Base-by-base conservation (phyloP, 2,329 filamentous ascomycete genomes). In the Phyllosticta ampelicida region DNA sequence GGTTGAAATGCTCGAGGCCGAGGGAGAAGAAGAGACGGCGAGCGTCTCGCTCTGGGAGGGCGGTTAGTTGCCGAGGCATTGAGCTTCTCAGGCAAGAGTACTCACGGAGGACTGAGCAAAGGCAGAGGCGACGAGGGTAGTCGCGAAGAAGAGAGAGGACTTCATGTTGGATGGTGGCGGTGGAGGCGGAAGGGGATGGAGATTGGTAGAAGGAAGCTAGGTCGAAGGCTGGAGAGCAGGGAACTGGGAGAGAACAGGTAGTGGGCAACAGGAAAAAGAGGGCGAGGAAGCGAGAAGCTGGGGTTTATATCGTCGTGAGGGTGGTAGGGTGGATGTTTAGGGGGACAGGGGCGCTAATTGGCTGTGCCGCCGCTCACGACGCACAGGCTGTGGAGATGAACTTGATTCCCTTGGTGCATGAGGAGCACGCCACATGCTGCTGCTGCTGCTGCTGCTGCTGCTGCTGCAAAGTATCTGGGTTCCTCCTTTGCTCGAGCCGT, bases 111-210 rank as follows among this genome's bases (percentile, higher is more conserved):
- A 53, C 57, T 59, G 57, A 10, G 57, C 57, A 49, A 36, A 55
- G 57, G 57, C 57, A n/a, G 53, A 36, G 49, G 57, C 57, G 23
- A 59, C 9, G n/a, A 59, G 57, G 16, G 57, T 21, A 48, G 52
- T 49, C 48, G 57, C 57, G 57, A 53, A 53, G 30, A 55, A 59
- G 56, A 59, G 16, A 48, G 50, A 36, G 56, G 52, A 50, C 56
- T 58, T 58, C 56, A 58, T 58, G n/a, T 44, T 58, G 51, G 49
- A n/a, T 48, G 29, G 55, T 6, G 21, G 8, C 9, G 20, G 23
- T 49, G 53, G 29, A 23, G 18, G 20, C 18, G 23, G n/a, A n/a
- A 49, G 13, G n/a, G 23, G 18, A 18, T 49, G 29, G 19, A 49
- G 20, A 29, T 16, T 55, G 53, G 30, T 36, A 11, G 54, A 30